Evolutionary conservation across 768 basidiomycete species (phyloP).

Genomic region (Pulveroboletus sp.): DNA sequence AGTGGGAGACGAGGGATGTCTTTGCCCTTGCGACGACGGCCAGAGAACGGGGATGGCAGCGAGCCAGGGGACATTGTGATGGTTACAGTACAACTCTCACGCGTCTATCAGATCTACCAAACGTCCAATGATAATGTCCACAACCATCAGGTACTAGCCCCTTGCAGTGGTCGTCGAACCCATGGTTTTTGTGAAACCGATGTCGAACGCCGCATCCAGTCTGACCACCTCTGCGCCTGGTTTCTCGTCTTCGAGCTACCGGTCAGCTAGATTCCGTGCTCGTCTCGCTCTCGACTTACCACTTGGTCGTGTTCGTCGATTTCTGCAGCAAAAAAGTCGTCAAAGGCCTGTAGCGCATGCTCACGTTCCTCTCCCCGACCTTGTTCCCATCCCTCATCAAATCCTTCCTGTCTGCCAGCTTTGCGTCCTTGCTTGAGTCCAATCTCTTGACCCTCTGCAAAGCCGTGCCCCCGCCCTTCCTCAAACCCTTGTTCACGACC

Average conservation of each 20-base stretch:
- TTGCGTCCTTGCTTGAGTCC: conserved; percentile 34
- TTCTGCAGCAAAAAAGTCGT: conserved; percentile 49
- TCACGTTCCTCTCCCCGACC: conserved; percentile 48
- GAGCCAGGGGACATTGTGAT: conserved; percentile 11
- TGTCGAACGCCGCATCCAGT: conserved; percentile 24
- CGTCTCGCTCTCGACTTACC: conserved; percentile 18
- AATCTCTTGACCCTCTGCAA: conserved; percentile 31
- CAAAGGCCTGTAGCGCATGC: conserved; percentile 54
- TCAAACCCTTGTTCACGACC: conserved; percentile 42
- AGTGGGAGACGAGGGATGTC: conserved; percentile 66
- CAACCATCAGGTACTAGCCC: not conserved
- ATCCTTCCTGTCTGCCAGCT: conserved; percentile 27
- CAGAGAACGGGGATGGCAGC: not conserved
- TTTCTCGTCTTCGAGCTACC: conserved; percentile 14
- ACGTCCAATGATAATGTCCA: not conserved
- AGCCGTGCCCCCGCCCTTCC: conserved; percentile 39
- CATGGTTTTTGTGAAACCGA: conserved; percentile 9
- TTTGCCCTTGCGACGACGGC: conserved; percentile 60
- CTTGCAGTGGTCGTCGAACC: conserved; percentile 20
- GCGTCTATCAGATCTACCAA: not conserved
- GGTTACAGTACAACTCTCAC: conserved; percentile 5
- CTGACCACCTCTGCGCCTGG: conserved; percentile 25
- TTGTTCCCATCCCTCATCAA: conserved; percentile 32
- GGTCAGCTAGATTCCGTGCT: conserved; percentile 7
- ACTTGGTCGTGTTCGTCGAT: conserved; percentile 25